Evolutionary conservation across 2,329 filamentous ascomycete genomes (phyloP).

Genomic region (Exophiala sp.): DNA sequence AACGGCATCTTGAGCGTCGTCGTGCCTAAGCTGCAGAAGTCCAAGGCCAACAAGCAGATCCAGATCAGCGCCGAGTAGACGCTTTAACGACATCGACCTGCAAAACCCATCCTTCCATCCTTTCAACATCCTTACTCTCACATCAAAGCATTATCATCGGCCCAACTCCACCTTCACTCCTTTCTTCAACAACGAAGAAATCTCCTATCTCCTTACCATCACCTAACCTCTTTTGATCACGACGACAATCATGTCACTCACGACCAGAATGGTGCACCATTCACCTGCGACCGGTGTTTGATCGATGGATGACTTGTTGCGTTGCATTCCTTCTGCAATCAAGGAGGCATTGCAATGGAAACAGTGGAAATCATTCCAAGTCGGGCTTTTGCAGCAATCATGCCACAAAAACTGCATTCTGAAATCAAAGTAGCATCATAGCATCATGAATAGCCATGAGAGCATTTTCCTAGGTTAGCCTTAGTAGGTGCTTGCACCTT

Average conservation of each 20-base stretch:
- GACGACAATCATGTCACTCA: no score
- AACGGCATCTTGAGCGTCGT: constrained; percentile 54
- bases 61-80: constrained; percentile 18
- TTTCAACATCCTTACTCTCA: not conserved
- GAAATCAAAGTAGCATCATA: not conserved
- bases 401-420: not conserved
- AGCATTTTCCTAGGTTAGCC: no score
- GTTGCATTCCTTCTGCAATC: not conserved
- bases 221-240: no score
- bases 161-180: not conserved
- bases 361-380: not conserved
- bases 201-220: no score
- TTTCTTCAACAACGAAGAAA: not conserved
- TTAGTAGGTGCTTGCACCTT: no score
- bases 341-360: not conserved
- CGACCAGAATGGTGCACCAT: no score
- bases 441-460: no score
- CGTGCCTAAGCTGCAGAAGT: constrained; percentile 51
- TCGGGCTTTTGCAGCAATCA: not conserved
- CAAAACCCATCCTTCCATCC: not conserved
- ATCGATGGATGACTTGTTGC: no score
- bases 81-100: not conserved
- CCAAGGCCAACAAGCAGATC: constrained; percentile 13
- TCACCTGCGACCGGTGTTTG: no score
- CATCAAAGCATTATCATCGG: not conserved